Evolutionary conservation across 1,284 basidiomycete species (phyloP).

Genomic region (Porogramme epimiltina): DNA sequence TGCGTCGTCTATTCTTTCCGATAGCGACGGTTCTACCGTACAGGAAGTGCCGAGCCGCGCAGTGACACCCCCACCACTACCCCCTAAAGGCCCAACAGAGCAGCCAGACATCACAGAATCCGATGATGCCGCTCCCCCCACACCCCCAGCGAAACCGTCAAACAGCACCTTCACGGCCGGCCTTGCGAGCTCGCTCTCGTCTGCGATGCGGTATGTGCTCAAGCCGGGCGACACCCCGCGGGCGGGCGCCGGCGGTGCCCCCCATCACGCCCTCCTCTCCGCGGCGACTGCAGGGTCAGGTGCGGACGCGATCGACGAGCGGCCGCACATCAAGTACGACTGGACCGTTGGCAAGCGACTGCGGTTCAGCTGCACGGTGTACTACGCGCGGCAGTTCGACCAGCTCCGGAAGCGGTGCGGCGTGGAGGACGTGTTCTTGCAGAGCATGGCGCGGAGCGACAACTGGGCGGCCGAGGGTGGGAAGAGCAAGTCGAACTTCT

Average conservation of each 20-base stretch:
- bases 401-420: constrained; percentile 64
- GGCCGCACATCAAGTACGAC: constrained; percentile 79
- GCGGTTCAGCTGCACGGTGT: constrained; percentile 77
- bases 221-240: constrained; percentile 36
- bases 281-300: constrained; percentile 26
- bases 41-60: constrained; percentile 18
- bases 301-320: constrained; percentile 52
- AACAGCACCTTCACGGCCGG: constrained; percentile 45
- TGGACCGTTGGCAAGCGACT: constrained; percentile 73
- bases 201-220: constrained; percentile 60
- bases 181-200: constrained; percentile 51
- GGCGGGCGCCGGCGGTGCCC: constrained; percentile 18
- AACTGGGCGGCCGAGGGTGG: constrained; percentile 75
- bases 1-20: constrained; percentile 40
- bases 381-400: constrained; percentile 81
- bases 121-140: constrained; percentile 4
- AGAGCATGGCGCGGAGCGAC: constrained; percentile 60
- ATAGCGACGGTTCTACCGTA: constrained; percentile 40
- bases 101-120: not conserved
- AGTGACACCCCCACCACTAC: constrained; percentile 21
- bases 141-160: constrained; percentile 17
- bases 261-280: constrained; percentile 29
- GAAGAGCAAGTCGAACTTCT: constrained; percentile 75
- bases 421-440: constrained; percentile 61
- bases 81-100: constrained; percentile 30